Percentiles rank a stretch among this genome's conserved stretches.
phyloP scores from a whole-genome alignment of 371 early-diverging fungal genomes.

The Mortierella sp. region DNA sequence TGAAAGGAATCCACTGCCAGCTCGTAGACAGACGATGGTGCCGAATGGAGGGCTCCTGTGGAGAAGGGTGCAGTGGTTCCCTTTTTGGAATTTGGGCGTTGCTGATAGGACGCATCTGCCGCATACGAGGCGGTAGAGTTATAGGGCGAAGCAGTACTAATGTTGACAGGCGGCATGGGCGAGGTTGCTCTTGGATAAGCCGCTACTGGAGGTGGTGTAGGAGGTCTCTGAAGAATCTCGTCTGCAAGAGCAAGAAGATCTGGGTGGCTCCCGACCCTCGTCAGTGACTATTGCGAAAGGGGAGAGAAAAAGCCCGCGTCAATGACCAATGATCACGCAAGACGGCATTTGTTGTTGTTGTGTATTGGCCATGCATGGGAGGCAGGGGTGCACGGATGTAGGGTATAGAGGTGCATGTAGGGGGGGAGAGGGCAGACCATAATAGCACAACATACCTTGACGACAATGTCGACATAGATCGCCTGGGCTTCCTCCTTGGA shows the following conservation, averaged over 20 bases:
- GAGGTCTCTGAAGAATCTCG: constrained; percentile 36
- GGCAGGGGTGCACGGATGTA: too few species aligned
- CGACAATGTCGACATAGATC: constrained; percentile 42
- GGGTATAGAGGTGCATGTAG: too few species aligned
- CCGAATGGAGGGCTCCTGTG: constrained; percentile 22
- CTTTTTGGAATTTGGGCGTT: constrained; percentile 8
- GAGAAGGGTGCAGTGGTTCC: too few species aligned
- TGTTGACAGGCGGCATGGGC: constrained; percentile 13
- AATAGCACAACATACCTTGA: too few species aligned
- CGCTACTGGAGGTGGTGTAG: constrained; percentile 17
- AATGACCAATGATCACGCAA: background rate
- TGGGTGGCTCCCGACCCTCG: constrained; percentile 31
- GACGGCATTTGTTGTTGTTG: background rate
- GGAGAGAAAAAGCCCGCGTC: background rate
- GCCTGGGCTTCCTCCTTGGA: constrained; percentile 26
- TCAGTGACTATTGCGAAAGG: constrained; percentile 21
- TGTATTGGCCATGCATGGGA: too few species aligned
- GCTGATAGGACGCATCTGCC: background rate
- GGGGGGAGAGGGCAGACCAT: too few species aligned
- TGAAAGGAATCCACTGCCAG: constrained; percentile 31
- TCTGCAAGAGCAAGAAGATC: constrained; percentile 34
- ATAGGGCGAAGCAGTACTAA: background rate
- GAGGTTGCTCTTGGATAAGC: constrained; percentile 5
- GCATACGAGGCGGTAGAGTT: too few species aligned
- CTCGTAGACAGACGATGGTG: constrained; percentile 49